Evolutionary conservation across 768 basidiomycete genomes (phyloP).

Genomic region (Phlegmacium glaucopus): DNA sequence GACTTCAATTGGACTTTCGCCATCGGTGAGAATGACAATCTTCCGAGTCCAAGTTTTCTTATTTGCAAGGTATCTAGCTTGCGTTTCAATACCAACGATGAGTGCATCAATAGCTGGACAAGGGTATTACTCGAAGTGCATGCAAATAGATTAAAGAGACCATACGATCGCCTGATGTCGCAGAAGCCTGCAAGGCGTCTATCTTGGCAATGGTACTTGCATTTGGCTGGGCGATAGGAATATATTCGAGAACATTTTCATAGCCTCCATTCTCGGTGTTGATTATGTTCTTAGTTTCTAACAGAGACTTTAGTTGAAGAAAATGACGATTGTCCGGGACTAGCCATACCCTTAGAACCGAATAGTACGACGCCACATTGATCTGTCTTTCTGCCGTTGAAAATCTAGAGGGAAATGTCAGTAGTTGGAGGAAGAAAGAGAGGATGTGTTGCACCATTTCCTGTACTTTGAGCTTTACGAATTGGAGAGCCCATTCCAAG

Average conservation of each 20-base stretch:
- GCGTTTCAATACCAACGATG: slow-evolving; percentile 82
- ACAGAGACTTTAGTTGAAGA: slow-evolving; percentile 1
- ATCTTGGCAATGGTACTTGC: slow-evolving; percentile 63
- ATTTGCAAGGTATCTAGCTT: slow-evolving; percentile 57
- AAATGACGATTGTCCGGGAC: background rate
- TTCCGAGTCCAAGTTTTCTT: slow-evolving; percentile 88
- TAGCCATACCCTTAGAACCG: slow-evolving; percentile 69
- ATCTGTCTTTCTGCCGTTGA: slow-evolving; percentile 88
- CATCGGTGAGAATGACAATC: slow-evolving; percentile 83
- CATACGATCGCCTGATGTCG: slow-evolving; percentile 64
- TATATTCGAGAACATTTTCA: slow-evolving; percentile 68
- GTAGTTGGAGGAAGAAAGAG: background rate
- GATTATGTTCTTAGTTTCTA: slow-evolving; percentile 67
- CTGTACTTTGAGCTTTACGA: slow-evolving; percentile 86
- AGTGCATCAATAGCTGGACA: slow-evolving; percentile 76
- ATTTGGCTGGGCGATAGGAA: slow-evolving; percentile 66
- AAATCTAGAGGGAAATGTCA: slow-evolving; percentile 56
- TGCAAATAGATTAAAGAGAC: slow-evolving; percentile 1
- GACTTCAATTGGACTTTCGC: slow-evolving; percentile 66
- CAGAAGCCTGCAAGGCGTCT: slow-evolving; percentile 54
- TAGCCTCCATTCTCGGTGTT: slow-evolving; percentile 64
- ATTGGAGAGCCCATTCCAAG: slow-evolving; percentile 80
- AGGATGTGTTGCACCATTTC: slow-evolving; percentile 61
- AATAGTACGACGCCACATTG: slow-evolving; percentile 88
- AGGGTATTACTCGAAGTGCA: background rate